A percentile compares a stretch with the other conserved stretches of the same genome.
Evolutionary conservation across 2,329 filamentous ascomycete species (phyloP).

Genomic region (Colletotrichum magnum): DNA sequence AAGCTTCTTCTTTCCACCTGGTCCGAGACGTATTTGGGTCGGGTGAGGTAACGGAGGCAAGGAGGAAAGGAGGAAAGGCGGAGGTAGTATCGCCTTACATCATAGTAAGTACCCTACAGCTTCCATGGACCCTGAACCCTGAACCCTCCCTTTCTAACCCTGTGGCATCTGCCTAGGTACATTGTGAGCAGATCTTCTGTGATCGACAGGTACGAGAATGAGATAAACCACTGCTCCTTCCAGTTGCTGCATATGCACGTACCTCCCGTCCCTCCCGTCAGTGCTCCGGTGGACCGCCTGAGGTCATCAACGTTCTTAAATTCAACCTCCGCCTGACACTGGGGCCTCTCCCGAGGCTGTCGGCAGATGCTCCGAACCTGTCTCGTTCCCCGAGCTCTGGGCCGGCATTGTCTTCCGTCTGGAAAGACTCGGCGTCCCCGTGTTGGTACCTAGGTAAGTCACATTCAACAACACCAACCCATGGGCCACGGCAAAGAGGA

Average conservation of each 20-base stretch:
- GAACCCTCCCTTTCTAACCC: too few relatives aligned
- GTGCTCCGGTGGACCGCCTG: conserved; percentile 4
- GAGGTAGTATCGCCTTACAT: too few relatives aligned
- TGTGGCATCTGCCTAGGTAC: too few relatives aligned
- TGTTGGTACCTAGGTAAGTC: conserved; percentile 38
- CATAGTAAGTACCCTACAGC: too few relatives aligned
- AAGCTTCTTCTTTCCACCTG: too few relatives aligned
- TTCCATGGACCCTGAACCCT: too few relatives aligned
- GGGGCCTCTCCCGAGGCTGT: neutral
- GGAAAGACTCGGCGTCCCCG: conserved; percentile 42
- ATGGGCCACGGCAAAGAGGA: conserved; percentile 42
- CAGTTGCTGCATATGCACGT: neutral
- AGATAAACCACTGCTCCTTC: neutral
- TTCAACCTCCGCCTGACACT: conserved; percentile 4
- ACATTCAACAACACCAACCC: conserved; percentile 41
- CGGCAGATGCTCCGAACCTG: neutral
- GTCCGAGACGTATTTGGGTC: too few relatives aligned
- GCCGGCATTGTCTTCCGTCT: neutral
- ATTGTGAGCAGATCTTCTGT: neutral
- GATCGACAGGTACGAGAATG: neutral
- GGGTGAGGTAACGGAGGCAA: too few relatives aligned
- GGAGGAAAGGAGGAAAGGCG: too few relatives aligned
- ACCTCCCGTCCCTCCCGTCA: neutral
- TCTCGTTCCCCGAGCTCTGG: neutral
- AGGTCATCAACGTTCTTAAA: conserved; percentile 15